Evolutionary conservation across 345 rosid species (phyloP).

Genomic region (Combretum micranthum): DNA sequence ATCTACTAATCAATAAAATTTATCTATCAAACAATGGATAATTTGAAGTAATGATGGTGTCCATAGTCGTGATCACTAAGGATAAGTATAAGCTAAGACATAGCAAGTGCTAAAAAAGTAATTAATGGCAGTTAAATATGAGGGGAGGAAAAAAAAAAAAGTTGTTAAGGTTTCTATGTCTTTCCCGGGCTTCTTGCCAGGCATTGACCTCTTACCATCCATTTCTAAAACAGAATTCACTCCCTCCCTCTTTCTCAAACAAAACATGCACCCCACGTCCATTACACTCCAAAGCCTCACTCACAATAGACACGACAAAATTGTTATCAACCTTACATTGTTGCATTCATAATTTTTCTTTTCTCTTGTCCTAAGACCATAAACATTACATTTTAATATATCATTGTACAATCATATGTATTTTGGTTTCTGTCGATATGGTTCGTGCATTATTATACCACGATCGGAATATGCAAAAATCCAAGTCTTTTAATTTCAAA

Average conservation of each 20-base stretch:
- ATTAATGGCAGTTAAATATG: not conserved
- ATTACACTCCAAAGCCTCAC: not conserved
- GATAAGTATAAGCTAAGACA: no score
- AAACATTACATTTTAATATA: conserved; percentile 6
- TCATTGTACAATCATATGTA: not conserved
- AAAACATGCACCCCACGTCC: conserved; percentile 27
- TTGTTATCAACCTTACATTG: no score
- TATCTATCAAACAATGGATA: no score
- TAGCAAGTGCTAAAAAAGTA: not conserved
- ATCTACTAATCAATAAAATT: no score
- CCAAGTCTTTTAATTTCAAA: conserved; percentile 37
- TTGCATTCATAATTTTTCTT: no score
- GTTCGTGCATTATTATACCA: conserved; percentile 54
- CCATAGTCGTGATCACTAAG: no score
- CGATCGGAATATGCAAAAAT: conserved; percentile 37
- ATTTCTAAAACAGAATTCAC: conserved; percentile 9
- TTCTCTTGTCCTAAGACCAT: no score
- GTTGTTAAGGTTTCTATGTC: conserved; percentile 12
- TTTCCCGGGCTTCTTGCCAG: conserved; percentile 20
- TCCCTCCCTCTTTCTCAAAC: conserved; percentile 9
- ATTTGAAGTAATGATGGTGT: no score
- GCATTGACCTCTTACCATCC: conserved; percentile 21
- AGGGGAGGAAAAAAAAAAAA: conserved; percentile 2
- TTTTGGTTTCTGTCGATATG: conserved; percentile 22
- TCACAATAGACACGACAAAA: no score